Conservation (phyloP, 306 rosid species). For the Dryas alaskensis region DNA sequence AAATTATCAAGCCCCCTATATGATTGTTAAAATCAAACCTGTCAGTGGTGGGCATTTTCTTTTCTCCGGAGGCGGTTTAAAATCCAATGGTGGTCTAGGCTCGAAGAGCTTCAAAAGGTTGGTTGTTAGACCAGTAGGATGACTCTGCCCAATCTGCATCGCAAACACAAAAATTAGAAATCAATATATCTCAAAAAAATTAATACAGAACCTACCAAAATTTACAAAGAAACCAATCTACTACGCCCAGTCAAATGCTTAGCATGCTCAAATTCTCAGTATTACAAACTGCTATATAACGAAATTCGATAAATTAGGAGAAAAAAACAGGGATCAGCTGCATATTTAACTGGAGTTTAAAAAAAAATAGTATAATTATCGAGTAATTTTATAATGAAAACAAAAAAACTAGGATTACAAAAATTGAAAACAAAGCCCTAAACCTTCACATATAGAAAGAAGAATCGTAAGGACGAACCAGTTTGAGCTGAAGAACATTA, state of each 20-base stretch:
- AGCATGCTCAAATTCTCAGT: neutral
- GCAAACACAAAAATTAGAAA: slow-evolving; percentile 13
- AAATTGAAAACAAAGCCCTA: neutral
- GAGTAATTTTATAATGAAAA: neutral
- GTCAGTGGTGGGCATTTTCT: slow-evolving; percentile 85
- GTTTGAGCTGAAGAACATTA: slow-evolving; percentile 93
- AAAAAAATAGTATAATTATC: neutral
- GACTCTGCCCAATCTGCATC: slow-evolving; percentile 95
- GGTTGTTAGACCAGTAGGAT: slow-evolving; percentile 91
- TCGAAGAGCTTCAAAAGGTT: slow-evolving; percentile 92
- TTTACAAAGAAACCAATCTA: neutral
- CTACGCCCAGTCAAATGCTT: neutral
- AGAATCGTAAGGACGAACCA: slow-evolving; percentile 42
- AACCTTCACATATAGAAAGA: neutral
- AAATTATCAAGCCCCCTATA: neutral
- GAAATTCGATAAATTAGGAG: neutral
- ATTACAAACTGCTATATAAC: neutral
- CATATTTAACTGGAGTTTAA: slow-evolving; percentile 1
- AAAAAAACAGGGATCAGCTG: neutral
- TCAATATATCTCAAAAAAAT: neutral
- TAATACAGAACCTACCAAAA: neutral
- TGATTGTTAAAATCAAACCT: slow-evolving; percentile 33
- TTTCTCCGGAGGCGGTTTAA: slow-evolving; percentile 94
- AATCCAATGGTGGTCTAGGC: slow-evolving; percentile 94
- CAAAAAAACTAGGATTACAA: neutral